These are phyloP conservation scores for Fagus crenata DNA, from an alignment of 306 rosid species.

Conservation along the genomic window DNA sequence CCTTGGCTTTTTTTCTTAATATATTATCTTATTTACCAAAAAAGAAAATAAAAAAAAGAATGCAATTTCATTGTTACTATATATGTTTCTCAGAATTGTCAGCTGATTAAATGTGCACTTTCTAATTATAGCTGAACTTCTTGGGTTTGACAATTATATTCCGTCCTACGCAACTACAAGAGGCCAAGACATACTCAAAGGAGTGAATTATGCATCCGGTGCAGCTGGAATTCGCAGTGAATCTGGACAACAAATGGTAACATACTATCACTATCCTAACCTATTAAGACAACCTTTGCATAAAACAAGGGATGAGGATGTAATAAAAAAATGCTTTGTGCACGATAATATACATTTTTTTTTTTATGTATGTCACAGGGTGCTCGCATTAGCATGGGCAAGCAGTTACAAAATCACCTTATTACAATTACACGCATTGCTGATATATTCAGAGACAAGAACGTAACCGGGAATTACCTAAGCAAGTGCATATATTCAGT, in stretches of 20 bases:
- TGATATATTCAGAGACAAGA: neutral
- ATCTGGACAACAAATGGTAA: conserved; percentile 3
- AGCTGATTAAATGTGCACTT: too few species aligned
- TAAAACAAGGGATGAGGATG: neutral
- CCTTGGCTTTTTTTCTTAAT: too few species aligned
- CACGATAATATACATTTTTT: neutral
- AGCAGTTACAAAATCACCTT: neutral
- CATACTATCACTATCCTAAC: neutral
- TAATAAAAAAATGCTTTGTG: neutral
- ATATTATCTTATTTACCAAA: too few species aligned
- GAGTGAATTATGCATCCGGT: conserved; percentile 48
- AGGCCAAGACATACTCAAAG: conserved; percentile 40
- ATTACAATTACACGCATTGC: neutral
- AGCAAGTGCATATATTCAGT: neutral
- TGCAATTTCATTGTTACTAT: too few species aligned
- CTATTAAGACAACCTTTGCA: neutral
- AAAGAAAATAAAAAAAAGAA: too few species aligned
- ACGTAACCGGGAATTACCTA: neutral
- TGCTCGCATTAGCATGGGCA: neutral
- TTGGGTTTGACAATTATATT: conserved; percentile 36
- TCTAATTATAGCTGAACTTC: conserved; percentile 30
- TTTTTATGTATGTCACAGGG: neutral
- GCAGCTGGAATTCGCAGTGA: conserved; percentile 33
- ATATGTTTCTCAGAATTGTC: too few species aligned
- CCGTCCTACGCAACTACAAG: conserved; percentile 36